These are phyloP conservation scores for Anacardium occidentale DNA, from an alignment of 345 rosid genomes.

Conservation along the genomic window DNA sequence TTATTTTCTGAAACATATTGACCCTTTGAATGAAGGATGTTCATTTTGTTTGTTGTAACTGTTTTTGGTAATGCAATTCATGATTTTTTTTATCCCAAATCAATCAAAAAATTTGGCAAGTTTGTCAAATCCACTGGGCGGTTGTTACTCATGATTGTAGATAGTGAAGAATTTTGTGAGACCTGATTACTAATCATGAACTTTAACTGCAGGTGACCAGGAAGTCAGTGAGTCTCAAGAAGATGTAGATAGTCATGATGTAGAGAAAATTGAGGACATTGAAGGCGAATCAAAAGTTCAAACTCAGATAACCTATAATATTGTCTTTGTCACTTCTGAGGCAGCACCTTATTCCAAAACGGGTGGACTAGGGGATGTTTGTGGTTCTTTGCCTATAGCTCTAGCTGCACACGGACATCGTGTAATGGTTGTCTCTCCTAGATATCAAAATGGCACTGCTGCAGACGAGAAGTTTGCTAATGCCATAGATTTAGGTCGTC, in stretches of 20 bases:
- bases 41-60: not conserved
- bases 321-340: constrained; percentile 85
- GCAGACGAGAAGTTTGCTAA: constrained; percentile 50
- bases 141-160: not conserved
- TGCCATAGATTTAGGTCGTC: constrained; percentile 47
- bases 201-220: constrained; percentile 37
- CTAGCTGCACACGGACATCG: constrained; percentile 82
- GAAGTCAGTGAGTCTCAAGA: constrained; percentile 26
- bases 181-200: constrained; percentile 9
- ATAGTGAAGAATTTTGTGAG: not conserved
- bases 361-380: constrained; percentile 94
- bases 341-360: constrained; percentile 98
- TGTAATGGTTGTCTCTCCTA: constrained; percentile 92
- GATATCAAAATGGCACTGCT: constrained; percentile 59
- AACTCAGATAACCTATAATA: constrained; percentile 42
- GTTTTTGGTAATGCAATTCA: not conserved
- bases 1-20: not conserved
- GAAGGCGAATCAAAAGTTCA: constrained; percentile 28
- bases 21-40: not conserved
- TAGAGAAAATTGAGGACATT: constrained; percentile 35
- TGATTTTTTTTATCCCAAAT: not conserved
- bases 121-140: not conserved
- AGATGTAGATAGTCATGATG: constrained; percentile 19
- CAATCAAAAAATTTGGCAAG: too few relatives aligned
- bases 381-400: constrained; percentile 89